phyloP scores from a whole-genome alignment of 768 basidiomycete genomes.

The Phaeolepiota aurea region DNA sequence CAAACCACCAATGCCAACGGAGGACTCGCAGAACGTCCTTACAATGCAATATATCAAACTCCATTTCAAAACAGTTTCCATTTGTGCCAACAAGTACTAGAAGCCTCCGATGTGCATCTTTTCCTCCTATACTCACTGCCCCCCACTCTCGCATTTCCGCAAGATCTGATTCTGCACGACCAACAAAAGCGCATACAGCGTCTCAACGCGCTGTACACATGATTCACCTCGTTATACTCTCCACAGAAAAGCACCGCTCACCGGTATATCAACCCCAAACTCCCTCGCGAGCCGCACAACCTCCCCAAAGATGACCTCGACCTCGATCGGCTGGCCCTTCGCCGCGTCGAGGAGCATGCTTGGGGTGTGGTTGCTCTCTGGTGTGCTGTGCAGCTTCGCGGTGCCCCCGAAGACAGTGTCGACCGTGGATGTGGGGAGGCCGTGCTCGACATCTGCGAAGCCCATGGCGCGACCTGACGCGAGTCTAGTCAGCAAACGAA shows the following conservation, averaged over 20 bases:
- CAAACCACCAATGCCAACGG: too few species aligned
- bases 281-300: slow-evolving; percentile 45
- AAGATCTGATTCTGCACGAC: slow-evolving; percentile 59
- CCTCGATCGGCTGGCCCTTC: slow-evolving; percentile 50
- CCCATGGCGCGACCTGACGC: slow-evolving; percentile 33
- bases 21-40: background rate
- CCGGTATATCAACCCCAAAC: slow-evolving; percentile 37
- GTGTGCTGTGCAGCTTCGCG: slow-evolving; percentile 24
- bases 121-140: too few species aligned
- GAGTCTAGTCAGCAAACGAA: too few species aligned
- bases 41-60: background rate
- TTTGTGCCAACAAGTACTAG: too few species aligned
- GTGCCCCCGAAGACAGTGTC: slow-evolving; percentile 30
- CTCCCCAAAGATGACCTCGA: slow-evolving; percentile 59
- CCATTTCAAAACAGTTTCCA: background rate
- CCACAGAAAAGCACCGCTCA: slow-evolving; percentile 19
- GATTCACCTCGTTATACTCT: too few species aligned
- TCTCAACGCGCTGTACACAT: slow-evolving; percentile 44
- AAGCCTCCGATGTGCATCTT: too few species aligned
- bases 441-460: slow-evolving; percentile 35
- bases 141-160: slow-evolving; percentile 11
- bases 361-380: slow-evolving; percentile 39
- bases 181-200: slow-evolving; percentile 47
- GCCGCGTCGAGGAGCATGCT: slow-evolving; percentile 59
- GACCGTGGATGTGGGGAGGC: slow-evolving; percentile 35